These are phyloP conservation scores for Gossypium anomalum DNA, from an alignment of 345 rosid species.

Conservation along the genomic window DNA sequence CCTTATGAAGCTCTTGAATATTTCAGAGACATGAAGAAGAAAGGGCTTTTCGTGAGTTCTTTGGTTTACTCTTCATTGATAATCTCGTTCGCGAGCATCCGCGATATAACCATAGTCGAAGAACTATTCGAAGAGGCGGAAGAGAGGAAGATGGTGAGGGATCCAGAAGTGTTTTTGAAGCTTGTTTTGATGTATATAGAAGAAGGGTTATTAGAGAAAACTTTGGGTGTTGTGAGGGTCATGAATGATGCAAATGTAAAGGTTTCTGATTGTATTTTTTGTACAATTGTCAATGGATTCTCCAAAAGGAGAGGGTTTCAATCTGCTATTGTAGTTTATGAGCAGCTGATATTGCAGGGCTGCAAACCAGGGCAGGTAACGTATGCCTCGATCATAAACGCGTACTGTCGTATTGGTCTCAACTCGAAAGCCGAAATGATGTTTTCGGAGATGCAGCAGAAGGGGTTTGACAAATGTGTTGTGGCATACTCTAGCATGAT, in stretches of 20 bases:
- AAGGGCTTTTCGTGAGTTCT: slow-evolving; percentile 40
- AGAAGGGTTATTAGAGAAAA: slow-evolving; percentile 55
- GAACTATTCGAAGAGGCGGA: slow-evolving; percentile 59
- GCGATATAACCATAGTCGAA: slow-evolving; percentile 37
- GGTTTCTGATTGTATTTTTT: slow-evolving; percentile 70
- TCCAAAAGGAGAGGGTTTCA: slow-evolving; percentile 54
- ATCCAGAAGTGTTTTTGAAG: slow-evolving; percentile 68
- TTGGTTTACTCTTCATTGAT: slow-evolving; percentile 54
- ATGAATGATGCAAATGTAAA: slow-evolving; percentile 47
- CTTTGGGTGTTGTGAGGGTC: slow-evolving; percentile 44
- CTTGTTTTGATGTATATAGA: slow-evolving; percentile 66
- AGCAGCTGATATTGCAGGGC: slow-evolving; percentile 42
- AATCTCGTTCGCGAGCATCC: slow-evolving; percentile 39
- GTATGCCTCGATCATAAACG: slow-evolving; percentile 65
- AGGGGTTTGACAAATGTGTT: slow-evolving; percentile 67
- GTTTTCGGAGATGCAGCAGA: slow-evolving; percentile 52
- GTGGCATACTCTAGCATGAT: slow-evolving; percentile 77
- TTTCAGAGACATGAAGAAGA: slow-evolving; percentile 49
- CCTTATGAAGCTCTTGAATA: slow-evolving; percentile 60
- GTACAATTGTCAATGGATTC: slow-evolving; percentile 70
- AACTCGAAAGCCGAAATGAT: slow-evolving; percentile 47
- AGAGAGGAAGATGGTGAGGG: slow-evolving; percentile 46
- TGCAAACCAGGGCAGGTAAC: slow-evolving; percentile 88
- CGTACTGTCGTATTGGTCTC: slow-evolving; percentile 52
- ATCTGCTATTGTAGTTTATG: slow-evolving; percentile 48